Conservation (phyloP, 306 rosid genomes). For the Cucurbita argyrosperma region DNA sequence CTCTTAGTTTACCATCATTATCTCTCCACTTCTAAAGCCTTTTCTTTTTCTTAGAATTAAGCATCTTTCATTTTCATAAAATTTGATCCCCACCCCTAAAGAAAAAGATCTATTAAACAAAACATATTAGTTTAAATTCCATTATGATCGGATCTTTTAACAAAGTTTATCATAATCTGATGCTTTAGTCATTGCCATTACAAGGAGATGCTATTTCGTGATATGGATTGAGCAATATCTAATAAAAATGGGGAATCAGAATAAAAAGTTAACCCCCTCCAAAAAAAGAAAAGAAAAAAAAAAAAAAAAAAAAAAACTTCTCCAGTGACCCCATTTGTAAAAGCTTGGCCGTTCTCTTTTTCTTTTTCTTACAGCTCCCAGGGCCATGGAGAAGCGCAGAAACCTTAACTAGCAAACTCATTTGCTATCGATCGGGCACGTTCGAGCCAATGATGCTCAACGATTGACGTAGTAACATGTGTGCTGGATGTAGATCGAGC, state of each 20-base stretch:
- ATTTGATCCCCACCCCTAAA: not conserved
- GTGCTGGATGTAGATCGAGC: not conserved
- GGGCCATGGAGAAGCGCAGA: conserved; percentile 75
- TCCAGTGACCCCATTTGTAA: not conserved
- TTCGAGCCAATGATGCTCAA: conserved; percentile 9
- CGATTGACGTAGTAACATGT: not conserved
- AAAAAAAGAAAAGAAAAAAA: not conserved
- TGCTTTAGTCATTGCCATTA: conserved; percentile 2
- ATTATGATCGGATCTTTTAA: not conserved
- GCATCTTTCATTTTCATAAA: conserved; percentile 9
- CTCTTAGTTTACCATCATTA: conserved; percentile 15
- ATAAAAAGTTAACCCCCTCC: not conserved
- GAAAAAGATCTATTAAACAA: not conserved
- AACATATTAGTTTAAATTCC: not conserved
- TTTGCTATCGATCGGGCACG: conserved; percentile 7
- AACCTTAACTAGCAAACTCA: conserved; percentile 27
- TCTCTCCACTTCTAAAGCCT: conserved; percentile 7
- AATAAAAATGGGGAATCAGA: conserved; percentile 1
- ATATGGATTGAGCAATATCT: not conserved
- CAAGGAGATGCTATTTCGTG: not conserved
- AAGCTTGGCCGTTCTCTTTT: not conserved
- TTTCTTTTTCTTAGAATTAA: not conserved
- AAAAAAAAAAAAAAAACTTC: not conserved
- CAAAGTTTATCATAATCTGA: not conserved
- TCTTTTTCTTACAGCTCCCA: conserved; percentile 54